Evolutionary conservation across 1,139 yeast genomes (phyloP).

Genomic region (Hansenula anomala): DNA sequence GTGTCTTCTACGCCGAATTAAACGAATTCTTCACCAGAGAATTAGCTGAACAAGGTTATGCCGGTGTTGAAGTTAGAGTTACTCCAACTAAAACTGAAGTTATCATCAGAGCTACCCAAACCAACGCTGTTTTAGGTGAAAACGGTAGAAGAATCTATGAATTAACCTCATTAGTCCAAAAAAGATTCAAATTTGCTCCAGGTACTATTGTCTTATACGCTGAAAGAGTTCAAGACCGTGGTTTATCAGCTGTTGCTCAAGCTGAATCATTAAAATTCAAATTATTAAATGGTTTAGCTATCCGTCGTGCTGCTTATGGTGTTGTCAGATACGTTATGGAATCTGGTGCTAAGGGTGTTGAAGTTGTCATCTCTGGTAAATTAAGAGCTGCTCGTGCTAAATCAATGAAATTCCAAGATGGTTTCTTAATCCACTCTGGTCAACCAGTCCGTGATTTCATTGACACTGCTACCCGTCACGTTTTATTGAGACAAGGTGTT

Average conservation of each 20-base stretch:
- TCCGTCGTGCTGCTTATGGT: slow-evolving; percentile 99
- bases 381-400: slow-evolving; percentile 99
- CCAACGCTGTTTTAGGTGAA: slow-evolving; percentile 98
- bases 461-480: slow-evolving; percentile 99
- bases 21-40: slow-evolving; percentile 99
- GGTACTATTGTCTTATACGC: slow-evolving; percentile 95
- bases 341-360: slow-evolving; percentile 99
- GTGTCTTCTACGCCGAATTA: slow-evolving; percentile 99
- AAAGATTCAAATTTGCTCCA: slow-evolving; percentile 96
- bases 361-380: slow-evolving; percentile 98
- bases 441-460: slow-evolving; percentile 99
- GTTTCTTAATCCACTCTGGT: slow-evolving; percentile 99
- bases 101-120: slow-evolving; percentile 98
- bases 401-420: slow-evolving; percentile 99
- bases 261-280: slow-evolving; percentile 99
- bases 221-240: slow-evolving; percentile 99
- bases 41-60: slow-evolving; percentile 99
- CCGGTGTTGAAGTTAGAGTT: slow-evolving; percentile 99
- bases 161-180: slow-evolving; percentile 94
- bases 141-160: slow-evolving; percentile 99
- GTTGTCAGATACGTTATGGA: slow-evolving; percentile 99
- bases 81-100: slow-evolving; percentile 98
- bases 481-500: slow-evolving; percentile 99
- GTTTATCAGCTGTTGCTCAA: slow-evolving; percentile 99
- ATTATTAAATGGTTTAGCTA: slow-evolving; percentile 97